Evolutionary conservation across 208 protist genomes (phyloP).

Genomic region (Crithidia expoeki): DNA sequence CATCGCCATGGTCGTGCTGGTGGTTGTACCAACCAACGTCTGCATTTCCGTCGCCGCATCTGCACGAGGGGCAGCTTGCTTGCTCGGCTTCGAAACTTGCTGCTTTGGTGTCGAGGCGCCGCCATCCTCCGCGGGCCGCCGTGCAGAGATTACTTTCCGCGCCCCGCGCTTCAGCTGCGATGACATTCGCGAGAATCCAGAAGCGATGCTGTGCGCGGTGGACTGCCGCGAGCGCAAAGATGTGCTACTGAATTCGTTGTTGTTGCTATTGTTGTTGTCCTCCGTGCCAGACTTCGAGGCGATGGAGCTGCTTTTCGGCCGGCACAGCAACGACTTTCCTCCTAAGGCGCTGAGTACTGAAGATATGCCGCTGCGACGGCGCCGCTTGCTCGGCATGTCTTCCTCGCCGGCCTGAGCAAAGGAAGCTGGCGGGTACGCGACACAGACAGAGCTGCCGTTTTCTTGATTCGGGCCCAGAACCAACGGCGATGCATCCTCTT

Average conservation of each 20-base stretch:
- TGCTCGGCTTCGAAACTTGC: background rate
- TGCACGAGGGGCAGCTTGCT: background rate
- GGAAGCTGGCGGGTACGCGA: background rate
- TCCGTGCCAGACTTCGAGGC: conserved; percentile 16
- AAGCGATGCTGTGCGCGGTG: conserved; percentile 14
- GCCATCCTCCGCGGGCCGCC: background rate
- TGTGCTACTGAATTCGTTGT: background rate
- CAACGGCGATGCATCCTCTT: background rate
- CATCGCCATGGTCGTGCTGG: conserved; percentile 2
- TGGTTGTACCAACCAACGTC: background rate
- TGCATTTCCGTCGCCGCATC: conserved; percentile 1
- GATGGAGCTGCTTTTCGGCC: conserved; percentile 9
- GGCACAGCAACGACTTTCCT: conserved; percentile 3
- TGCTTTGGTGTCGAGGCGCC: background rate
- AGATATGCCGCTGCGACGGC: conserved; percentile 10
- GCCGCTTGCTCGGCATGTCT: background rate
- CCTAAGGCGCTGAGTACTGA: background rate
- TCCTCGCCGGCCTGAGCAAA: background rate
- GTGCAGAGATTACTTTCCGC: background rate
- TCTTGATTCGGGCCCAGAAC: background rate
- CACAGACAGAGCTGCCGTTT: background rate
- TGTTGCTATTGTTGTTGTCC: background rate
- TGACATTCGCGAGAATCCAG: conserved; percentile 22
- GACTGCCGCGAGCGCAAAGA: conserved; percentile 12
- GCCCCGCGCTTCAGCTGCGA: conserved; percentile 20